Percentiles rank a stretch among this genome's conserved stretches.
Conservation (phyloP, 768 basidiomycete genomes). For the Amyloporia xantha region DNA sequence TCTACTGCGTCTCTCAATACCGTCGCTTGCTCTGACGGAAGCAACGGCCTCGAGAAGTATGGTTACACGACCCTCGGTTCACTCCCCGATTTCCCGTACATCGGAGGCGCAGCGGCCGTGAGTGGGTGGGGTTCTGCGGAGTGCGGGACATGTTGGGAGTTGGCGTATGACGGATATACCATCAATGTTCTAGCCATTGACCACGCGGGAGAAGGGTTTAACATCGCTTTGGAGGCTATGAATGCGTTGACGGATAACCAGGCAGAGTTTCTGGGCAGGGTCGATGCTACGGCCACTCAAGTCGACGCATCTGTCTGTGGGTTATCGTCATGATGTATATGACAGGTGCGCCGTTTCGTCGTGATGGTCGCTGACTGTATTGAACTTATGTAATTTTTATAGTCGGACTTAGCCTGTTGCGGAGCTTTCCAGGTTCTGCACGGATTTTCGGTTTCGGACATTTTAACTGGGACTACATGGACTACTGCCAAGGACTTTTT, state of each 20-base stretch:
- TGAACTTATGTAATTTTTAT: background rate
- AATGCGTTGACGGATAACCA: constrained; percentile 23
- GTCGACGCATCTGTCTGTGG: constrained; percentile 1
- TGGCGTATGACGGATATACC: constrained; percentile 38
- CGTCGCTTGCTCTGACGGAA: constrained; percentile 48
- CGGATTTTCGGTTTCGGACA: too few relatives aligned
- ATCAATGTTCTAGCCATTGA: constrained; percentile 51
- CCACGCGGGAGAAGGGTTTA: constrained; percentile 34
- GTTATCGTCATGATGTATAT: too few relatives aligned
- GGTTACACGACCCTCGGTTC: constrained; percentile 42
- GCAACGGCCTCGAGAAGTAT: constrained; percentile 39
- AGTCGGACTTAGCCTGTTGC: background rate
- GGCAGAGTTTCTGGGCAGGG: constrained; percentile 16
- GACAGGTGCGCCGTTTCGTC: too few relatives aligned
- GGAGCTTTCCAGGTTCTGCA: too few relatives aligned
- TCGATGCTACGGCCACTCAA: constrained; percentile 7
- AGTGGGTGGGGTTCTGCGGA: constrained; percentile 41
- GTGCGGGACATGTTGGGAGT: constrained; percentile 57
- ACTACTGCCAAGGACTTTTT: background rate
- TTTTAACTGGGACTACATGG: background rate
- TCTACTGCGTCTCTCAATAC: constrained; percentile 30
- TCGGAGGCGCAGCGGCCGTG: constrained; percentile 50
- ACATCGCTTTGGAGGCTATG: constrained; percentile 27
- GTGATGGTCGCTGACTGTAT: too few relatives aligned
- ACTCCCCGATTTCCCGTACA: constrained; percentile 52